Conservation (phyloP, 2,329 filamentous ascomycete genomes). For the Diplocarpon mali region DNA sequence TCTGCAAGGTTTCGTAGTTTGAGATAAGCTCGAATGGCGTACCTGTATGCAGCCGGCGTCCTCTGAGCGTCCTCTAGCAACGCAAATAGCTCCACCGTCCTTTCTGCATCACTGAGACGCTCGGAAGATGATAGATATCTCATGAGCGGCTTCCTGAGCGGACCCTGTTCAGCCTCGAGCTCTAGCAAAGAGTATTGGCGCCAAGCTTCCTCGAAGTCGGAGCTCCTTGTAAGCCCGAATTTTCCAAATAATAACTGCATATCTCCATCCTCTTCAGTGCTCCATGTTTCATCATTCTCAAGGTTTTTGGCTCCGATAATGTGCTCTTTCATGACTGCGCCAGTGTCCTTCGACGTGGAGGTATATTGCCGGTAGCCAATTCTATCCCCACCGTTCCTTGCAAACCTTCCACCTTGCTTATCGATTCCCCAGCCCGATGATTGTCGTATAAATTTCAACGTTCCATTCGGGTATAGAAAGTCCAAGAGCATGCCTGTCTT, state of each 20-base stretch:
- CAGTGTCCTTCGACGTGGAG: constrained; percentile 21
- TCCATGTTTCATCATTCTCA: not conserved
- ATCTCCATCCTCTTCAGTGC: not conserved
- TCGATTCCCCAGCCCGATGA: constrained; percentile 21
- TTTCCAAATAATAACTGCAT: constrained; percentile 9
- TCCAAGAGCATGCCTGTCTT: constrained; percentile 26
- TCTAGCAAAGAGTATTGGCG: constrained; percentile 27
- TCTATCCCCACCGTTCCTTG: constrained; percentile 12
- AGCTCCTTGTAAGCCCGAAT: constrained; percentile 12
- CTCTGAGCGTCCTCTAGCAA: constrained; percentile 24
- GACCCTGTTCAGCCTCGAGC: constrained; percentile 9
- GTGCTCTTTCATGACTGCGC: not conserved
- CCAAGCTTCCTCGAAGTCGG: constrained; percentile 32
- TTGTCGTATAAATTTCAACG: constrained; percentile 28
- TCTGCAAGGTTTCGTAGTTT: constrained; percentile 30
- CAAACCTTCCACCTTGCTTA: constrained; percentile 18
- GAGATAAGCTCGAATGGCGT: constrained; percentile 34
- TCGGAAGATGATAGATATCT: constrained; percentile 31
- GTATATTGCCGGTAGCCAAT: constrained; percentile 27
- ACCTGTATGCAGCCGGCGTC: constrained; percentile 33
- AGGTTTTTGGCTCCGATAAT: not conserved
- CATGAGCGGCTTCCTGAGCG: constrained; percentile 24
- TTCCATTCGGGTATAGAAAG: constrained; percentile 32
- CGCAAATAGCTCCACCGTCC: constrained; percentile 36
- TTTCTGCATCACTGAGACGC: constrained; percentile 30